phyloP scores from a whole-genome alignment of 768 basidiomycete genomes.

The Suillus spraguei region DNA sequence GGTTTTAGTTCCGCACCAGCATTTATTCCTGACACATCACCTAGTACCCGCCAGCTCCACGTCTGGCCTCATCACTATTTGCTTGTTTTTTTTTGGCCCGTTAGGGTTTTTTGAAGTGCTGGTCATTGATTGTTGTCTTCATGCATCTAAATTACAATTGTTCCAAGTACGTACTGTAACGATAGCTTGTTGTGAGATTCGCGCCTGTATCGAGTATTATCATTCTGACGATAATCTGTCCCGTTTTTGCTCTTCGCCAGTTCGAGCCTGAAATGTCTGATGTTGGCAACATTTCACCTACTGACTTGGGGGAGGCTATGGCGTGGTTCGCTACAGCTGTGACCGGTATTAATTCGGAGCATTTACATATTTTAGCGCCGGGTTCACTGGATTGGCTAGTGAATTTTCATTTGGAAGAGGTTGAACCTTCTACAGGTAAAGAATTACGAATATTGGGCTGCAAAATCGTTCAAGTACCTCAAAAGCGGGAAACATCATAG shows the following conservation, averaged over 20 bases:
- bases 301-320: background rate
- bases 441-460: background rate
- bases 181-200: constrained; percentile 1
- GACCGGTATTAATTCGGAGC: too few species aligned
- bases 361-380: background rate
- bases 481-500: background rate
- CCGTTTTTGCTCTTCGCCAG: background rate
- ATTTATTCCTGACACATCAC: constrained; percentile 7
- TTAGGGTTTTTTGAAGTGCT: constrained; percentile 9
- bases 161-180: constrained; percentile 9
- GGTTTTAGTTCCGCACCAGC: background rate
- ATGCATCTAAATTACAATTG: constrained; percentile 5
- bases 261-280: background rate
- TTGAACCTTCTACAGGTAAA: background rate
- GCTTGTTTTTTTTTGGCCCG: constrained; percentile 3
- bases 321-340: too few species aligned
- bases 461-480: background rate
- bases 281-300: background rate
- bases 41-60: background rate
- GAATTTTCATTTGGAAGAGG: background rate
- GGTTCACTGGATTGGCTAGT: background rate
- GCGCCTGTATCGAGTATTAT: constrained; percentile 9
- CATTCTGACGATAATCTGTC: constrained; percentile 5
- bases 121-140: constrained; percentile 1
- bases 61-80: constrained; percentile 7